These are phyloP conservation scores for Paramecium caudatum DNA, from an alignment of 73 alveolate genomes.

Conservation along the genomic window DNA sequence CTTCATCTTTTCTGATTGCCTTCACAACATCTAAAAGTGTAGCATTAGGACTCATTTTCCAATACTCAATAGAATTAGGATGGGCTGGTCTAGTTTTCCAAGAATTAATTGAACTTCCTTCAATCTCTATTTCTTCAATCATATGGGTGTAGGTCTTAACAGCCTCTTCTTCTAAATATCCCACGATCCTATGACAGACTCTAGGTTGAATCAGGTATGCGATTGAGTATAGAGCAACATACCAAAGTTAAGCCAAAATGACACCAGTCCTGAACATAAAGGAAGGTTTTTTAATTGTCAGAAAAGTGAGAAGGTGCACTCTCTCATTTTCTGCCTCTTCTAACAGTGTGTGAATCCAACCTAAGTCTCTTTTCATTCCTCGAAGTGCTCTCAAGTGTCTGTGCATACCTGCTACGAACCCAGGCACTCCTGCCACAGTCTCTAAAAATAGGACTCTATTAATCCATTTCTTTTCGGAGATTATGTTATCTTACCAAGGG, in stretches of 20 bases:
- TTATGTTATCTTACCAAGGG: conserved; percentile 75
- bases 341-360: conserved; percentile 85
- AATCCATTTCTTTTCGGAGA: conserved; percentile 81
- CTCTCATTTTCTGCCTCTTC: conserved; percentile 90
- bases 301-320: conserved; percentile 80
- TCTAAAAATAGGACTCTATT: conserved; percentile 85
- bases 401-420: conserved; percentile 88
- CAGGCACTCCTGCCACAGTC: conserved; percentile 93
- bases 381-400: conserved; percentile 83
- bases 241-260: conserved; percentile 80
- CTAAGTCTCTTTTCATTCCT: conserved; percentile 82
- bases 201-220: conserved; percentile 81
- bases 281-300: conserved; percentile 80
- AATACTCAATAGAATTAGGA: conserved; percentile 81
- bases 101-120: conserved; percentile 50
- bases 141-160: conserved; percentile 82
- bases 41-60: conserved; percentile 83
- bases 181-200: conserved; percentile 88
- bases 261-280: conserved; percentile 77
- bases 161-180: conserved; percentile 89
- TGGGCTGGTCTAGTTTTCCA: conserved; percentile 82
- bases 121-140: conserved; percentile 58
- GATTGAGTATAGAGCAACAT: conserved; percentile 78
- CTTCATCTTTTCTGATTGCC: conserved; percentile 77
- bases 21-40: conserved; percentile 79